These are phyloP conservation scores for Helenozyma rhizophorensis DNA, from an alignment of 805 yeast genomes.

Conservation along the genomic window DNA sequence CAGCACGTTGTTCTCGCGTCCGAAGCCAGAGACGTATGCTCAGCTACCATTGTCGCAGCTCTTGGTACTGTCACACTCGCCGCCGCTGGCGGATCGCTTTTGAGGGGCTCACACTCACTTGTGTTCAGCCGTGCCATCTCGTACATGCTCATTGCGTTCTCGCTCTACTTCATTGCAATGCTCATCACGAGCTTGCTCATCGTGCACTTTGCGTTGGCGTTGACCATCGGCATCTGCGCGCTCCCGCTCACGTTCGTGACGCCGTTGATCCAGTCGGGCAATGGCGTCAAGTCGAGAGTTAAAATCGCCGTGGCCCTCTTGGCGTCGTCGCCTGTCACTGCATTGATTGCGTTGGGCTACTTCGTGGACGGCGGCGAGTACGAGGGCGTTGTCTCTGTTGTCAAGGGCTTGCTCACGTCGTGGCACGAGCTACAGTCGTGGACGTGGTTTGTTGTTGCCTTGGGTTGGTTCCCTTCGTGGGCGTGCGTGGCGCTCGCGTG, in stretches of 20 bases:
- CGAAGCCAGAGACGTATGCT: neutral
- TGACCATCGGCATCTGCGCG: constrained; percentile 62
- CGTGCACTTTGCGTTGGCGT: constrained; percentile 79
- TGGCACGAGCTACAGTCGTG: constrained; percentile 73
- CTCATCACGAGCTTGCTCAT: constrained; percentile 70
- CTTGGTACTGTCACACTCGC: constrained; percentile 3
- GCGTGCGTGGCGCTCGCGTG: constrained; percentile 28
- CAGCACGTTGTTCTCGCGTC: constrained; percentile 20
- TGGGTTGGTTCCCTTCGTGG: constrained; percentile 89
- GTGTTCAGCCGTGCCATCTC: constrained; percentile 19
- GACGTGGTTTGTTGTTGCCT: constrained; percentile 74
- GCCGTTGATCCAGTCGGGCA: constrained; percentile 20
- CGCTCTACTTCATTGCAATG: constrained; percentile 56
- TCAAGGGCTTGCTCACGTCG: constrained; percentile 52
- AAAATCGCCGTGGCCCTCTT: constrained; percentile 33
- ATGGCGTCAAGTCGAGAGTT: constrained; percentile 11
- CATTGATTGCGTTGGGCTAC: constrained; percentile 23
- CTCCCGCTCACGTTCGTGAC: constrained; percentile 69
- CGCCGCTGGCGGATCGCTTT: constrained; percentile 1
- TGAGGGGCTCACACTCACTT: constrained; percentile 1
- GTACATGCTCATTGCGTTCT: constrained; percentile 39
- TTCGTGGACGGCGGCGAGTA: constrained; percentile 22
- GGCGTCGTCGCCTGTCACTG: constrained; percentile 50
- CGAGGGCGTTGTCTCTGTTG: constrained; percentile 34
- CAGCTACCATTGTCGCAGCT: constrained; percentile 1